phyloP scores from a whole-genome alignment of 2,329 filamentous ascomycete species.

The Trichoderma cornu-damae region DNA sequence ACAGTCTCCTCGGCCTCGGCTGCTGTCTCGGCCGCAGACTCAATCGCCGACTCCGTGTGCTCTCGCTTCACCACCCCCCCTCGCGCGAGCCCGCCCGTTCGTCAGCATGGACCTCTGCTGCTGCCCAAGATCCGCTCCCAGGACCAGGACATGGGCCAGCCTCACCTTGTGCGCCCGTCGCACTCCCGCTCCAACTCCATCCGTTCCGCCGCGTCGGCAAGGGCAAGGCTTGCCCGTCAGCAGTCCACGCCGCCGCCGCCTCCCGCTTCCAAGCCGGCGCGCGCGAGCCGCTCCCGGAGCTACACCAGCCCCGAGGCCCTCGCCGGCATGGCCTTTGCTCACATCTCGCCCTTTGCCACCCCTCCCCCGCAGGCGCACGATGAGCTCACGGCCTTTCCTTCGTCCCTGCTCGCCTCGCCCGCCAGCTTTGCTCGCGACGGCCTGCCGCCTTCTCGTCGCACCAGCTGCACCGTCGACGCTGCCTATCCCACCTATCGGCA shows the following conservation, averaged over 20 bases:
- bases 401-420: slow-evolving; percentile 62
- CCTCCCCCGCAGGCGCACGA: slow-evolving; percentile 19
- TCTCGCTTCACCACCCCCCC: slow-evolving; percentile 65
- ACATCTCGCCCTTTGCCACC: slow-evolving; percentile 36
- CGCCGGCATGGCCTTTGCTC: slow-evolving; percentile 34
- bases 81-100: slow-evolving; percentile 61
- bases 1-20: slow-evolving; percentile 34
- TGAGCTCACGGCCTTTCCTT: slow-evolving; percentile 27
- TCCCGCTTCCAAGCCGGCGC: slow-evolving; percentile 29
- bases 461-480: slow-evolving; percentile 62
- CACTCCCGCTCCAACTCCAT: slow-evolving; percentile 12
- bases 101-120: slow-evolving; percentile 72
- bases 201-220: slow-evolving; percentile 13
- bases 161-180: slow-evolving; percentile 22
- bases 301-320: slow-evolving; percentile 58
- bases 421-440: slow-evolving; percentile 48
- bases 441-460: slow-evolving; percentile 44
- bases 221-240: slow-evolving; percentile 11
- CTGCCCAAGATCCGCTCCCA: slow-evolving; percentile 82
- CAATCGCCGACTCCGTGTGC: slow-evolving; percentile 59
- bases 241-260: slow-evolving; percentile 29
- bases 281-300: slow-evolving; percentile 51
- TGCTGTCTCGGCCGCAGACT: slow-evolving; percentile 45
- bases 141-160: slow-evolving; percentile 64
- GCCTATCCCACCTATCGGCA: slow-evolving; percentile 78